phyloP scores from a whole-genome alignment of 1,284 basidiomycete species.

The Irpex rosettiformis region DNA sequence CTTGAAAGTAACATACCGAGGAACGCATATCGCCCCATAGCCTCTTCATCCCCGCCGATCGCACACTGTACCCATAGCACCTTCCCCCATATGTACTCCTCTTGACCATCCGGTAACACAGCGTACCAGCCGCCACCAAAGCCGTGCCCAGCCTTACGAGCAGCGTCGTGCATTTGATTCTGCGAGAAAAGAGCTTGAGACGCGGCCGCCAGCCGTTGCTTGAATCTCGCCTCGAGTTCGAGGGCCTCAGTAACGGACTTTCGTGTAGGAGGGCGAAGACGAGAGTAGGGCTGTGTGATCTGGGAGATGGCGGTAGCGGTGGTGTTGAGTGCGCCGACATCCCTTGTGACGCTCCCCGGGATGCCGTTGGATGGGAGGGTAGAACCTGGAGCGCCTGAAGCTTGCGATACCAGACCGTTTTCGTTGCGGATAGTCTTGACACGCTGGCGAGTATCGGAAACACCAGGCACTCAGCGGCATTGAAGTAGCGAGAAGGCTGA shows the following conservation, averaged over 20 bases:
- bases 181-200: background rate
- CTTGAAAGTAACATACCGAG: background rate
- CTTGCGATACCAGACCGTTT: background rate
- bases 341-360: background rate
- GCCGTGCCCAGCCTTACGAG: background rate
- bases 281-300: background rate
- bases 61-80: background rate
- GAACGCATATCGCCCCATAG: background rate
- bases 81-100: background rate
- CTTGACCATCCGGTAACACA: background rate
- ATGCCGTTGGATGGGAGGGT: background rate
- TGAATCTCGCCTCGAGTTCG: background rate
- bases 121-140: background rate
- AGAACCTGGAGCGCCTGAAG: background rate
- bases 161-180: background rate
- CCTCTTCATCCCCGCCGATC: background rate
- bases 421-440: background rate
- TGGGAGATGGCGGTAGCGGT: background rate
- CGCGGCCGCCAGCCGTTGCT: background rate
- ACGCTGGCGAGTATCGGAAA: background rate
- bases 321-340: background rate
- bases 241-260: background rate
- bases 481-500: too few species aligned
- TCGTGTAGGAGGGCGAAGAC: background rate
- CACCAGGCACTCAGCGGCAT: too few species aligned